Base-by-base conservation (phyloP, 257 asterid genomes). In the Jacaranda copaia region DNA sequence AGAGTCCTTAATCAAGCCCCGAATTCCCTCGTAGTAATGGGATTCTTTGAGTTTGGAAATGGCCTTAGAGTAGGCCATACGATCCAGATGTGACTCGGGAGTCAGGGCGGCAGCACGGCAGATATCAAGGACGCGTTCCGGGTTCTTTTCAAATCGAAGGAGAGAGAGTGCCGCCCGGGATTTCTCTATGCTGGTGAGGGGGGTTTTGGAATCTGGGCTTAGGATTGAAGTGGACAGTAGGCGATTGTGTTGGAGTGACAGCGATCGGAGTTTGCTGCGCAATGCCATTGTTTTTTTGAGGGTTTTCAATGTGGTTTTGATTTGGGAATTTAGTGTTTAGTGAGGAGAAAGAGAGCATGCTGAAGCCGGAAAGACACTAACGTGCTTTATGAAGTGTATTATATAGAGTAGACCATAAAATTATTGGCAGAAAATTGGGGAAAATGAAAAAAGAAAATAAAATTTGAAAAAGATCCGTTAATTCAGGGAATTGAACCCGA, bases 71-170 rank as follows among this genome's bases (percentile, higher is more conserved):
- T 78, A 94, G 36, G 96, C 95, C 6, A 81, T 32, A 12, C 99
- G 95, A 62, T 94, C 98, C 68, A 89, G 85, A 48, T 88, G 95
- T 1, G 87, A 75, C 10, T 82, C 91, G 10, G 99, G 96, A 3
- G 88, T 89, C 6, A 93, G 87, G 36, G 92, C 78, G 56, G 99
- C 97, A 62, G 97, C 92, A 19, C 96, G 87, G 89, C 98, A 95
- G 80, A 95, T 91, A 0, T 89, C 91, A 80, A 95, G 84, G 73
- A 95, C 87, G 35, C 91, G 92, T 72, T 93, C 94, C 1, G 99
- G 99, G 83, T 95, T 86, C 8, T 84, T 81, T 82, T 95, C 99
- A 70, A 85, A 75, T n/a, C 83, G 89, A 78, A 95, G 93, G 74
- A 93, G 96, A 43, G 87, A 78, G 70, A 95, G 86, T 8, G 98